Base-by-base conservation (phyloP, 106 monocot species). In the Phalaenopsis aphrodite region DNA sequence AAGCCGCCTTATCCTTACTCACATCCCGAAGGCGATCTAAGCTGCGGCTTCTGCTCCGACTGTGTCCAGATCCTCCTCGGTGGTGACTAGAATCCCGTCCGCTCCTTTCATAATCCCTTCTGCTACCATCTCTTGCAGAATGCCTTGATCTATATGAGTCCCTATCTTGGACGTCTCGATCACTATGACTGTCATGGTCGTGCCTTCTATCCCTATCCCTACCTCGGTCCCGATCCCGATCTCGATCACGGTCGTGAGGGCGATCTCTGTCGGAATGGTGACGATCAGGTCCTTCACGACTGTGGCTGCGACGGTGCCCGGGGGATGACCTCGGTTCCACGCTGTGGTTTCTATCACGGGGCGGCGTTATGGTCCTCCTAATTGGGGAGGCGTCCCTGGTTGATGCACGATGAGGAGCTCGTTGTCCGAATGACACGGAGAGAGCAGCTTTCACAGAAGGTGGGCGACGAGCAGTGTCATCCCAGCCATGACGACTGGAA, bases 401-500 rank as follows among this genome's bases (percentile, higher is more conserved):
- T 14, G 96, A 96, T 19, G 96, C 93, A 72, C 96, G 93, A 68
- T 93, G 96, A 23, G 96, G 93, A 56, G 93, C 96, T 17, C 96
- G 89, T 79, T 96, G 96, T 18, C 96, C 96, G 83, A 96, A 96
- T 18, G 96, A 96, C 37, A 96, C 96, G 0, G 91, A 96, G 8
- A 96, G 83, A 30, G 93, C 74, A 79, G 96, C 96, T 82, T 96
- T 96, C 52, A 96, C 93, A 37, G 96, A 93, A 37, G 96, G 96
- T 41, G 91, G 96, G 3, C 96, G 84, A 39, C 90, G 91, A 24
- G 93, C 93, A 78, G 88, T 90, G 42, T 96, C 93, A 46, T 93
- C 91, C 55, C 91, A 87, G 36, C 93, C 96, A 57, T 87, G 87
- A 9, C 93, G 91, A 41, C 66, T 91, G 3, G 93, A 85, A 43